These are phyloP conservation scores for Aschersonia sp. DNA, from an alignment of 2,329 filamentous ascomycete species.

Conservation along the genomic window DNA sequence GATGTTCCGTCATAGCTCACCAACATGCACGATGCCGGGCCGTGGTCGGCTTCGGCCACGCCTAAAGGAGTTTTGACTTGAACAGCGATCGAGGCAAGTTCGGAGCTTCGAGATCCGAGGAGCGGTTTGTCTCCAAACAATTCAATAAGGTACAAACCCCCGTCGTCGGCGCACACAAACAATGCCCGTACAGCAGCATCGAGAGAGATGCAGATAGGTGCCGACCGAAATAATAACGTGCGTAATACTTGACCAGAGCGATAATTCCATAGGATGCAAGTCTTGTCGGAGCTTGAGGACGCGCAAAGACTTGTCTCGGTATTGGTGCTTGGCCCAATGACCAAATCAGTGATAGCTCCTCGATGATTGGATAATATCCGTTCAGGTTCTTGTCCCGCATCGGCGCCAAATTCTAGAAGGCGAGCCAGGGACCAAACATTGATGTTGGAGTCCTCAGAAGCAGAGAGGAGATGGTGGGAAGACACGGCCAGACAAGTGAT, in stretches of 20 bases:
- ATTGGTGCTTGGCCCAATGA: slow-evolving; percentile 50
- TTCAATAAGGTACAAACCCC: slow-evolving; percentile 66
- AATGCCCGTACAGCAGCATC: slow-evolving; percentile 76
- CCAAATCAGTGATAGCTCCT: slow-evolving; percentile 52
- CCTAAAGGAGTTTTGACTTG: slow-evolving; percentile 40
- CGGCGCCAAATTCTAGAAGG: slow-evolving; percentile 47
- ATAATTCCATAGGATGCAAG: slow-evolving; percentile 88
- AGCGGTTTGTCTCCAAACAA: slow-evolving; percentile 44
- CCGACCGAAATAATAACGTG: slow-evolving; percentile 65
- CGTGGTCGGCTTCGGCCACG: slow-evolving; percentile 45
- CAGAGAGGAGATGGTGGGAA: slow-evolving; percentile 60
- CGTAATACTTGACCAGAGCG: slow-evolving; percentile 61
- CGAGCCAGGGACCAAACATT: slow-evolving; percentile 79
- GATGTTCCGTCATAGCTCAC: slow-evolving; percentile 72
- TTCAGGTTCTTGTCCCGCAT: slow-evolving; percentile 51
- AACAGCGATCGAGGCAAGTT: slow-evolving; percentile 41
- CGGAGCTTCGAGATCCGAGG: slow-evolving; percentile 35
- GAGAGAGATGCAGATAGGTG: slow-evolving; percentile 56
- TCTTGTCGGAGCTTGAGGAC: slow-evolving; percentile 74
- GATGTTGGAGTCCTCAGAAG: slow-evolving; percentile 74
- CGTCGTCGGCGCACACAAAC: slow-evolving; percentile 68
- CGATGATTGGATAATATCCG: slow-evolving; percentile 67
- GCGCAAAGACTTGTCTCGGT: slow-evolving; percentile 65
- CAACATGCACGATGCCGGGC: slow-evolving; percentile 51
- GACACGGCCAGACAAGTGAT: slow-evolving; percentile 63